Conservation (phyloP, 1,139 yeast genomes). For the Yamadazyma conglobata region DNA sequence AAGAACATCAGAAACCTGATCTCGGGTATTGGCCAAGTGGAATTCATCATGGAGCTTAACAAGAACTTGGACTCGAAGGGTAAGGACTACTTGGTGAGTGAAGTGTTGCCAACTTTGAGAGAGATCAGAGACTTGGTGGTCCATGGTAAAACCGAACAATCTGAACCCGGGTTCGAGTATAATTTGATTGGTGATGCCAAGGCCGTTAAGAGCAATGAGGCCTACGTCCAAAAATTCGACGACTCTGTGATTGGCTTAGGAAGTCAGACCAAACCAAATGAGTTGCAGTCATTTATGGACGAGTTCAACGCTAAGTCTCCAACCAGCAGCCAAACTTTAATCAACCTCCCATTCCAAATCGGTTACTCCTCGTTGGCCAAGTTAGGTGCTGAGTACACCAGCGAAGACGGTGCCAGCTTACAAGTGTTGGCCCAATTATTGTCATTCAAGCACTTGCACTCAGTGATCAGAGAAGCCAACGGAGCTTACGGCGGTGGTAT, state of each 20-base stretch:
- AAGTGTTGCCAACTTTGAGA: constrained; percentile 61
- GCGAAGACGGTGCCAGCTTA: constrained; percentile 78
- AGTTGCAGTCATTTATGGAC: constrained; percentile 11
- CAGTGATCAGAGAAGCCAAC: constrained; percentile 89
- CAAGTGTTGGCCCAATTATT: constrained; percentile 79
- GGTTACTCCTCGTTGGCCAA: constrained; percentile 75
- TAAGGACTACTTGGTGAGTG: constrained; percentile 45
- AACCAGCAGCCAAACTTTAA: constrained; percentile 34
- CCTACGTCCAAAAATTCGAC: constrained; percentile 36
- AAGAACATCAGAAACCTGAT: constrained; percentile 61
- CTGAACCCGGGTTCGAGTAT: constrained; percentile 39
- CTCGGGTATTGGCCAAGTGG: constrained; percentile 73
- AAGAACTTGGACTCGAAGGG: constrained; percentile 47
- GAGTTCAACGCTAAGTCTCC: constrained; percentile 10
- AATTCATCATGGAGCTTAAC: constrained; percentile 62
- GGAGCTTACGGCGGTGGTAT: constrained; percentile 99
- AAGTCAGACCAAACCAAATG: constrained; percentile 5
- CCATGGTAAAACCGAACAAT: constrained; percentile 17
- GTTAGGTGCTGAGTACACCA: constrained; percentile 63
- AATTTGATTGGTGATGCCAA: constrained; percentile 58
- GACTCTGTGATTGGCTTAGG: constrained; percentile 7
- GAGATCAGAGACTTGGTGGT: constrained; percentile 50
- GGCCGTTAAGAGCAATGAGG: constrained; percentile 39
- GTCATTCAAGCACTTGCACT: constrained; percentile 80
- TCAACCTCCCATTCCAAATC: constrained; percentile 84